Evolutionary conservation across 768 basidiomycete species (phyloP).

Genomic region (Russula emetica): DNA sequence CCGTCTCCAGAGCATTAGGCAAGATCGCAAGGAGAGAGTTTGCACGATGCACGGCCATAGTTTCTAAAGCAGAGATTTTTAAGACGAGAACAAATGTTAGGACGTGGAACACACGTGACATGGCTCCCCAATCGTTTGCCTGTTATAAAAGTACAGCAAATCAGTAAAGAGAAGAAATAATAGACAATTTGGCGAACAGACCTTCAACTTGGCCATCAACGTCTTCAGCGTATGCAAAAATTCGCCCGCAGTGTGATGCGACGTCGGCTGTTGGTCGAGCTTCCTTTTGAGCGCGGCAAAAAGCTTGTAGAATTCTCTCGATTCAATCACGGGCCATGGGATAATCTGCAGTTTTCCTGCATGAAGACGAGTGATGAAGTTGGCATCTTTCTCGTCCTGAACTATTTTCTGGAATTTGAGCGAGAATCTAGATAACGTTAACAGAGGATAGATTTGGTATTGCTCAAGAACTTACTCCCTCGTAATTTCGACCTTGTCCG

Average conservation of each 20-base stretch:
- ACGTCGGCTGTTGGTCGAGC: conserved; percentile 47
- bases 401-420: conserved; percentile 61
- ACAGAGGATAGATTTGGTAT: background rate
- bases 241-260: conserved; percentile 49
- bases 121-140: conserved; percentile 63
- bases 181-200: conserved; percentile 22
- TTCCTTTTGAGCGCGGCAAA: conserved; percentile 46
- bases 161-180: background rate
- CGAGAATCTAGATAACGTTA: conserved; percentile 41
- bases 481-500: conserved; percentile 54
- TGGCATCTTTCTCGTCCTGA: conserved; percentile 55
- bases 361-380: conserved; percentile 60
- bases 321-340: conserved; percentile 66
- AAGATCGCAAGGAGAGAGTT: conserved; percentile 40
- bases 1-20: conserved; percentile 46
- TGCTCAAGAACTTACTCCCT: conserved; percentile 45
- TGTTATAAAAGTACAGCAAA: conserved; percentile 24
- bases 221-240: conserved; percentile 58
- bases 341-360: conserved; percentile 52
- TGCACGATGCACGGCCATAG: conserved; percentile 47
- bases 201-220: conserved; percentile 66
- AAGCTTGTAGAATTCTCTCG: conserved; percentile 53
- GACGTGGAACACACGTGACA: conserved; percentile 47
- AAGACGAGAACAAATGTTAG: background rate
- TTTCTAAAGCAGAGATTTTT: conserved; percentile 37